phyloP scores from a whole-genome alignment of 441 rosid genomes.

The Gossypium gossypioides region DNA sequence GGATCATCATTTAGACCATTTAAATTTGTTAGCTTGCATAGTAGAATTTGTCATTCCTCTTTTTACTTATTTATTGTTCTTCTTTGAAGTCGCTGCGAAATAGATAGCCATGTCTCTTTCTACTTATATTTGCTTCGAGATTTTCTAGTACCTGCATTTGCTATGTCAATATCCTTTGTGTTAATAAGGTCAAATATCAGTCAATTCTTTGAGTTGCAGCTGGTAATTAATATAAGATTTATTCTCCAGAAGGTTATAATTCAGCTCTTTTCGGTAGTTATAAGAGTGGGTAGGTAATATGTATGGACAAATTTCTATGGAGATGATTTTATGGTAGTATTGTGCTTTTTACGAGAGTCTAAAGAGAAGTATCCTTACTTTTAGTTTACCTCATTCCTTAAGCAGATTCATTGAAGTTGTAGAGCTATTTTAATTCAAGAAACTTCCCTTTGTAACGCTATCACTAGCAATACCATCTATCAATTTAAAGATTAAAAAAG shows the following conservation, averaged over 20 bases:
- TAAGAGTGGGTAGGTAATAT: background rate
- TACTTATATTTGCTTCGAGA: background rate
- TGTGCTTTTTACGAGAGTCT: background rate
- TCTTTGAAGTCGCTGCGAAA: background rate
- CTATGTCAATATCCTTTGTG: background rate
- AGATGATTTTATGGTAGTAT: no score
- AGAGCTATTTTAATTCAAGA: background rate
- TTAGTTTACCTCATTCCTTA: background rate
- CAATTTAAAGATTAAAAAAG: background rate
- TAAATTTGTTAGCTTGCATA: background rate
- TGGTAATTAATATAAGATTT: background rate
- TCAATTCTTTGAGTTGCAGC: background rate
- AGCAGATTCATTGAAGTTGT: background rate
- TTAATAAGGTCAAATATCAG: no score
- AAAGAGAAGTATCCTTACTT: background rate
- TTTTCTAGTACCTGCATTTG: background rate
- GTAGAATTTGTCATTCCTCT: background rate
- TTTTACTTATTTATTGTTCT: background rate
- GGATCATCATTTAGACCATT: background rate
- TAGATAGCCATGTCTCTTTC: background rate
- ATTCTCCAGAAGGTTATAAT: background rate
- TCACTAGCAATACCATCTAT: background rate
- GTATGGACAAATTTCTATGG: no score
- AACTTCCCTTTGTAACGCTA: background rate
- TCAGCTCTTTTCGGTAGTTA: background rate